Evolutionary conservation across 331 rosid species (phyloP).

Genomic region (Prunus yedoensis): DNA sequence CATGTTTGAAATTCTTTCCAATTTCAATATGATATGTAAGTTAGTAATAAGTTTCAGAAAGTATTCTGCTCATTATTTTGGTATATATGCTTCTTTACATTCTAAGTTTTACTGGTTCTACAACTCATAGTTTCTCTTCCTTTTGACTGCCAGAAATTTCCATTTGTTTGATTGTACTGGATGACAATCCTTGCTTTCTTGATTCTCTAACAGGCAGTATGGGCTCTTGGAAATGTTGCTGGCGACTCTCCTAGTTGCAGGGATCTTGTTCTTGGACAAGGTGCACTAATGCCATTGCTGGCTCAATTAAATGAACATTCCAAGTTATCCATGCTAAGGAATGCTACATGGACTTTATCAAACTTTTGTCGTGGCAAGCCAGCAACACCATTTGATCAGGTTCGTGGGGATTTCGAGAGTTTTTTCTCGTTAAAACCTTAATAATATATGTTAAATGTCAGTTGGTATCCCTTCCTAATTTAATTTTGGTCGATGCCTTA

Average conservation of each 20-base stretch:
- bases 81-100: neutral
- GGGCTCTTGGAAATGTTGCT: conserved; percentile 75
- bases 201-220: conserved; percentile 53
- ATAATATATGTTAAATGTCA: neutral
- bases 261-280: conserved; percentile 14
- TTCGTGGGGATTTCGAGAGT: conserved; percentile 11
- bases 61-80: neutral
- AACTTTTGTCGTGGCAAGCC: conserved; percentile 67
- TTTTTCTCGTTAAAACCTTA: conserved; percentile 6
- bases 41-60: neutral
- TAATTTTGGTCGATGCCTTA: neutral
- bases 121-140: neutral
- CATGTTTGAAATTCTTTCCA: neutral
- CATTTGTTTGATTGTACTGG: neutral
- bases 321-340: conserved; percentile 57
- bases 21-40: neutral
- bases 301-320: conserved; percentile 56
- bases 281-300: conserved; percentile 53
- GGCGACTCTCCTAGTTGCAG: conserved; percentile 65
- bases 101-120: neutral
- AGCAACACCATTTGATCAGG: conserved; percentile 58
- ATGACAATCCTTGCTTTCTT: neutral
- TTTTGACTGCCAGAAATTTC: neutral
- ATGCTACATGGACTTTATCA: conserved; percentile 68
- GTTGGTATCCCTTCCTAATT: neutral